phyloP scores from a whole-genome alignment of 768 basidiomycete genomes.

The Agaricus subrufescens region DNA sequence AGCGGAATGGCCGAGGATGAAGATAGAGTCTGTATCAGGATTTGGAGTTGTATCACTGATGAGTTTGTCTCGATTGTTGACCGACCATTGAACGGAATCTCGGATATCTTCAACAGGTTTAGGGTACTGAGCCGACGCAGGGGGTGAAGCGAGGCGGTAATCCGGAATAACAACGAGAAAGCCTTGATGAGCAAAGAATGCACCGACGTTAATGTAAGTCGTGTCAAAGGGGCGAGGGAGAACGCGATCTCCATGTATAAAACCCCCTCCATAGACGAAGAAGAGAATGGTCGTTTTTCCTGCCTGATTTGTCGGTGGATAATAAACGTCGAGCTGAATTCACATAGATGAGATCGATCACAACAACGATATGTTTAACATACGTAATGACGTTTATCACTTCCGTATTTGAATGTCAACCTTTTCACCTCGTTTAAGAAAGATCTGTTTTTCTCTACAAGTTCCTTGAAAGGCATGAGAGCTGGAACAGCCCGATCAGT shows the following conservation, averaged over 20 bases:
- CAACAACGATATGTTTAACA: background rate
- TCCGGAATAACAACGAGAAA: slow-evolving; percentile 62
- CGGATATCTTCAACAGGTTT: slow-evolving; percentile 50
- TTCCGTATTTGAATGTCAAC: slow-evolving; percentile 55
- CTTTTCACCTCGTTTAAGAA: background rate
- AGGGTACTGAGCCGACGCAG: slow-evolving; percentile 39
- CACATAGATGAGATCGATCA: background rate
- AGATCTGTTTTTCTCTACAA: background rate
- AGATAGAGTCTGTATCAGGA: slow-evolving; percentile 38
- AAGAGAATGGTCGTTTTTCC: slow-evolving; percentile 49
- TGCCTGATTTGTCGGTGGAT: slow-evolving; percentile 32
- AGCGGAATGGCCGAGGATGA: slow-evolving; percentile 59
- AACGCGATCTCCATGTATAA: slow-evolving; percentile 44
- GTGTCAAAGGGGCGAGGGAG: slow-evolving; percentile 41
- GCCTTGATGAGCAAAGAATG: slow-evolving; percentile 57
- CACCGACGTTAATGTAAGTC: slow-evolving; percentile 49
- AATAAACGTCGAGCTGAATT: slow-evolving; percentile 62
- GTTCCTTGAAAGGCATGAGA: background rate
- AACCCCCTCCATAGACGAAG: slow-evolving; percentile 67
- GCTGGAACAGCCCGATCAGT: background rate
- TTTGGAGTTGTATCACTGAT: slow-evolving; percentile 21
- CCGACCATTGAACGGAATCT: slow-evolving; percentile 54
- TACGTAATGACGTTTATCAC: slow-evolving; percentile 47
- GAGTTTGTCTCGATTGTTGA: slow-evolving; percentile 30
- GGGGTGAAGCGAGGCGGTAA: slow-evolving; percentile 56